Conservation (phyloP, 2,329 filamentous ascomycete genomes). For the Ascochyta rabiei region DNA sequence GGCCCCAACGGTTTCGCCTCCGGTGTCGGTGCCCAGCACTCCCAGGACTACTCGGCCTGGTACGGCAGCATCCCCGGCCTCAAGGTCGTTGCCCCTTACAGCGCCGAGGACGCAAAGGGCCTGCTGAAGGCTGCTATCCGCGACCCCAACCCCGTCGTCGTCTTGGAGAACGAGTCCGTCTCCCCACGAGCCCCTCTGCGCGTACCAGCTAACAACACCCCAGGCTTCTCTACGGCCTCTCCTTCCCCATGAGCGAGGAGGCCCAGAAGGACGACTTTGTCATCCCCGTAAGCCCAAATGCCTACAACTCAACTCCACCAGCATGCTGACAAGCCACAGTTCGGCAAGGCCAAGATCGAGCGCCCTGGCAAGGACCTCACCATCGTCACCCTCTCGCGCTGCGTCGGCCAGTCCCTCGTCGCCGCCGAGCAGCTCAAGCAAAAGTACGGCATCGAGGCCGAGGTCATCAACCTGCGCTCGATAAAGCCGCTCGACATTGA, state of each 20-base stretch:
- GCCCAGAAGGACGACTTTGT: conserved; percentile 97
- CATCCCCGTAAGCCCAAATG: conserved; percentile 64
- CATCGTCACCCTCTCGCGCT: conserved; percentile 92
- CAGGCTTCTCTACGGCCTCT: conserved; percentile 83
- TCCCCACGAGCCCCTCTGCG: neutral
- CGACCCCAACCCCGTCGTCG: conserved; percentile 95
- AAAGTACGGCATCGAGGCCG: conserved; percentile 93
- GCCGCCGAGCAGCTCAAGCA: conserved; percentile 92
- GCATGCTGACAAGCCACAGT: conserved; percentile 49
- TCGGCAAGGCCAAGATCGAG: conserved; percentile 99
- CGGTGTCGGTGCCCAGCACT: conserved; percentile 96
- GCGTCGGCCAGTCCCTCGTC: conserved; percentile 86
- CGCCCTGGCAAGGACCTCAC: conserved; percentile 94
- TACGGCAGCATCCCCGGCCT: conserved; percentile 97
- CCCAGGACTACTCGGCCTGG: conserved; percentile 98
- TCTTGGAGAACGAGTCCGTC: conserved; percentile 59
- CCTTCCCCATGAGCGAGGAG: conserved; percentile 96
- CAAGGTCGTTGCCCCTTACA: conserved; percentile 97
- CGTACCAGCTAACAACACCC: conserved; percentile 37
- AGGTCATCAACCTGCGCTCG: conserved; percentile 98
- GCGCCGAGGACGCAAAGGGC: conserved; percentile 97
- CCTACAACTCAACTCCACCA: neutral
- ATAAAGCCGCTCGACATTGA: conserved; percentile 97
- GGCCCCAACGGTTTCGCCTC: conserved; percentile 97
- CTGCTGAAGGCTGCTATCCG: conserved; percentile 96